Percentiles rank a stretch among this genome's conserved stretches.
phyloP scores from a whole-genome alignment of 306 rosid genomes.

The Dryas drummondii region DNA sequence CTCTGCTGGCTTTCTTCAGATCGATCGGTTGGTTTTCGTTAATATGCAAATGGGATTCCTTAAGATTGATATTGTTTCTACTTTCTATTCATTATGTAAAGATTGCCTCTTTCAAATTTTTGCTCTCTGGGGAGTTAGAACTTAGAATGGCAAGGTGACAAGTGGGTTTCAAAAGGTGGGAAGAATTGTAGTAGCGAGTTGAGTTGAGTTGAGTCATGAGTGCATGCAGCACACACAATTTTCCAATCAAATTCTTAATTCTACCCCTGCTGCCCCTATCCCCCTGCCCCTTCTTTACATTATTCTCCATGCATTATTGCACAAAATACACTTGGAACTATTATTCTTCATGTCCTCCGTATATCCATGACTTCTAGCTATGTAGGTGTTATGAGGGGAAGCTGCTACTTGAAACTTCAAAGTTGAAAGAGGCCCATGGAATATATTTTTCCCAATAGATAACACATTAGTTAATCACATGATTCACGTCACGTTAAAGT shows the following conservation, averaged over 20 bases:
- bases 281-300: conserved; percentile 47
- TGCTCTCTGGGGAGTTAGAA: conserved; percentile 18
- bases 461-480: too few relatives aligned
- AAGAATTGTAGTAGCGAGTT: conserved; percentile 16
- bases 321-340: conserved; percentile 32
- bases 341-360: conserved; percentile 39
- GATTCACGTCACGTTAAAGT: too few relatives aligned
- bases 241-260: conserved; percentile 20
- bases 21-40: conserved; percentile 38
- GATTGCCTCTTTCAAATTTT: conserved; percentile 11
- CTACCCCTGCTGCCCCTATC: conserved; percentile 6
- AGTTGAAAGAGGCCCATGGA: conserved; percentile 35
- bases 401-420: conserved; percentile 47
- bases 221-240: conserved; percentile 34
- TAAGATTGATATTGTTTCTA: conserved; percentile 24
- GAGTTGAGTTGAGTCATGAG: not conserved
- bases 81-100: not conserved
- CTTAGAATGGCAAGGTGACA: conserved; percentile 24
- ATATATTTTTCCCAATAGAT: conserved; percentile 25
- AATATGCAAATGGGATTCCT: conserved; percentile 33
- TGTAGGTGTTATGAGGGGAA: conserved; percentile 69
- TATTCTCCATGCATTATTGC: conserved; percentile 87
- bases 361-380: conserved; percentile 31
- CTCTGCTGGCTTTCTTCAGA: conserved; percentile 31
- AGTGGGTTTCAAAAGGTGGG: conserved; percentile 31